Base-by-base conservation (phyloP, 208 protist genomes). In the Acanthamoeba castellanii region DNA sequence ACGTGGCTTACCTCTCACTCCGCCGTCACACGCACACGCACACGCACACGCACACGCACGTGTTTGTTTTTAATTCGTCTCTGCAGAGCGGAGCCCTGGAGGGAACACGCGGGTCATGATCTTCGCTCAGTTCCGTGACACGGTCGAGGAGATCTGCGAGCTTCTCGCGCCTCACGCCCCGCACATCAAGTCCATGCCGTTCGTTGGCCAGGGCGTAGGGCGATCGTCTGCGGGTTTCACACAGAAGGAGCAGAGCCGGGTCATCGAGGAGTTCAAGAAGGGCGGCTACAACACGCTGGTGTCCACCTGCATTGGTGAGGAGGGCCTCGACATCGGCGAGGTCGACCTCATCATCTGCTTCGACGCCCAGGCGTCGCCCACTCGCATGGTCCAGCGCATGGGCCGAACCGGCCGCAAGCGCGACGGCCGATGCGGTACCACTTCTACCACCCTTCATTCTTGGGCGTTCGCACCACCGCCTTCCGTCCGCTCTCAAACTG, bases 331-430 rank as follows among this genome's bases (percentile, higher is more conserved):
- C 94, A 97, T 98, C 68, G 96, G 95, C 68, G 97, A 98, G 30
- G 96, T 98, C 2, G 98, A 98, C 95, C 88, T 98, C 0, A 98
- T 98, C 25, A 89, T 98, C 13, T 98, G 96, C 81, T 98, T 95
- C 78, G 98, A 98, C 88, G 50, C 90, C 2, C 93, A 95, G 27
- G 42, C 94, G 47, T 98, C 97, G 16, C 68, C 95, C 0, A 96
- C 93, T 8, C 95, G 97, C 34, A 95, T 97, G 27, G 95, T 97
- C 6, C 98, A 98, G 87, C 57, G 98, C 45, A 97, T 98, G 61
- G 98, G 98, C 66, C 92, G 98, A 64, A 98, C 97, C 14, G 98
- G 98, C 22, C 95, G 98, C 90, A 98, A 98, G 47, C 64, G 96
- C 37, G 72, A 96, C 16, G 97, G 97, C n/a, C 55, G 93, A 16